Base-by-base conservation (phyloP, 2,329 filamentous ascomycete species). In the Fusarium piperis region DNA sequence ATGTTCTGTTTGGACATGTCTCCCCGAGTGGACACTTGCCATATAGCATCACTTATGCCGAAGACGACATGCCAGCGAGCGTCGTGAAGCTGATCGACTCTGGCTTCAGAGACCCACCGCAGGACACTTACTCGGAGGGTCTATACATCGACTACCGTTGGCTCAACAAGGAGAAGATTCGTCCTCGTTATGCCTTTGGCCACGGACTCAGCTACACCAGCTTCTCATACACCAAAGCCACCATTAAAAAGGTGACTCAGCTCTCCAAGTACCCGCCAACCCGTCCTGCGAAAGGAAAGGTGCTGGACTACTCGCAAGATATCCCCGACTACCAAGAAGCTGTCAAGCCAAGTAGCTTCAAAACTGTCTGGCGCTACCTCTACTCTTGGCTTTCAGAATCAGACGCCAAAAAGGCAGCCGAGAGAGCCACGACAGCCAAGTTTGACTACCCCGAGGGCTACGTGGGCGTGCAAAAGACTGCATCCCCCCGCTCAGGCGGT, bases 91-190 rank as follows among this genome's bases (percentile, higher is more conserved):
- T 84, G 9, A 79, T 81, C n/a, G 83, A 89, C 55, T 89, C 92
- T 0, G 78, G 74, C 5, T 74, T 81, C 9, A 39, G 77, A 0
- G 92, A 93, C 16, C 83, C 93, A 2, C 93, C 94, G 0, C 94
- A 97, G 77, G 93, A 97, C 74, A 91, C 94, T 71, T 97, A 96
- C 78, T 87, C 86, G 1, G 94, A 97, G 78, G 94, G 94, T 0
- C 82, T 97, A 0, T 95, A 95, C 78, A 91, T 97, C 73, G 95
- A 98, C 83, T 97, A 98, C 82, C 91, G 94, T 13, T 89, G 95
- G 80, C 95, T 98, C 74, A 94, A 97, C 84, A 93, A 92, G 78
- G 81, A 91, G 61, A 85, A 86, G 63, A 91, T 96, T 66, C 85
- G 85, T 6, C 95, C 95, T 1, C 91, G 93, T 1, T 98, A 91